Evolutionary conservation across 768 basidiomycete species (phyloP).

Genomic region (Termitomyces heimii): DNA sequence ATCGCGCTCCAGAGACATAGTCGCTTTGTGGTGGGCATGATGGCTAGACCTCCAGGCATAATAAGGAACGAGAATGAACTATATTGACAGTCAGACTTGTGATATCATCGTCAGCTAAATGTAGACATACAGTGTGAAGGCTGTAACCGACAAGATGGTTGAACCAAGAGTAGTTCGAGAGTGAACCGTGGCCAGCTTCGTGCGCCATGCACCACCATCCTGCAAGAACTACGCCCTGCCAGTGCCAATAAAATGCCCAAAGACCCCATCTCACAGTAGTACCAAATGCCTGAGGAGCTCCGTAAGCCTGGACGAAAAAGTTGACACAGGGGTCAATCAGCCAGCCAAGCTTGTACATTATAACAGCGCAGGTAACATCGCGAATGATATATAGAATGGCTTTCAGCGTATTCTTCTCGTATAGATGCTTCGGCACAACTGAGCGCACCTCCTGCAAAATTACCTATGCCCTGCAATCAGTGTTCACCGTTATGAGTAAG

Average conservation of each 20-base stretch:
- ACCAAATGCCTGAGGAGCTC: slow-evolving; percentile 17
- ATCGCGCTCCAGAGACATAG: slow-evolving; percentile 72
- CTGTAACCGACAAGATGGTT: slow-evolving; percentile 41
- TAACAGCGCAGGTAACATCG: slow-evolving; percentile 38
- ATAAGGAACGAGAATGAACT: slow-evolving; percentile 56
- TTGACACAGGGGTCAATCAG: slow-evolving; percentile 39
- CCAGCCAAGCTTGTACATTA: slow-evolving; percentile 37
- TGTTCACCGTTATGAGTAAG: not conserved
- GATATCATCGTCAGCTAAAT: not conserved
- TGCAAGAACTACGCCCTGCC: slow-evolving; percentile 53
- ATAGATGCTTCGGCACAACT: slow-evolving; percentile 45
- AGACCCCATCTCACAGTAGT: slow-evolving; percentile 29
- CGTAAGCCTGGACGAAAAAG: slow-evolving; percentile 17
- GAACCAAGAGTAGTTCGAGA: slow-evolving; percentile 37
- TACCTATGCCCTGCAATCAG: slow-evolving; percentile 21
- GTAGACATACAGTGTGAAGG: slow-evolving; percentile 34
- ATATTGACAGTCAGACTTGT: slow-evolving; percentile 1
- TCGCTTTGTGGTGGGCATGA: slow-evolving; percentile 43
- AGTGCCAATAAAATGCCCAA: slow-evolving; percentile 52
- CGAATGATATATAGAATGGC: slow-evolving; percentile 40
- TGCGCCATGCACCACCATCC: slow-evolving; percentile 61
- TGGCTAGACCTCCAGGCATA: slow-evolving; percentile 58
- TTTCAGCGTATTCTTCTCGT: slow-evolving; percentile 41
- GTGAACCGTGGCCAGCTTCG: slow-evolving; percentile 54
- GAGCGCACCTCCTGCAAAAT: slow-evolving; percentile 45